These are phyloP conservation scores for Nannochloropsis granulata DNA, from an alignment of 108 stramenopile species.

Conservation along the genomic window DNA sequence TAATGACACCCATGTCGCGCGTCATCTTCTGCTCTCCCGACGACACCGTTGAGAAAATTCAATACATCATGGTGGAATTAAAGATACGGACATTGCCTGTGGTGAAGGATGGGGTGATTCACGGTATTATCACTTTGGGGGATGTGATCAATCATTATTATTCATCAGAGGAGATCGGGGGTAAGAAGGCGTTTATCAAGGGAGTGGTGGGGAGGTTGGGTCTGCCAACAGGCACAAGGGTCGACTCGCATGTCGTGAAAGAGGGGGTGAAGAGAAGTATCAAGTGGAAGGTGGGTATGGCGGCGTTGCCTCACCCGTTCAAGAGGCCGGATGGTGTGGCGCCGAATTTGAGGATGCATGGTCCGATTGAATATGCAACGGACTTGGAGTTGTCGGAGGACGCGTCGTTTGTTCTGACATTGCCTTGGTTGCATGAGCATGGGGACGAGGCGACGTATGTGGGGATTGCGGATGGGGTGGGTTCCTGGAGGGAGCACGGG, in stretches of 20 bases:
- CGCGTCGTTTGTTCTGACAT: constrained; percentile 41
- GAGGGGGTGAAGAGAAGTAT: constrained; percentile 52
- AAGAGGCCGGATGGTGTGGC: constrained; percentile 59
- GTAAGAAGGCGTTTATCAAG: constrained; percentile 70
- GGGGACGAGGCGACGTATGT: constrained; percentile 53
- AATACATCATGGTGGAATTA: background rate
- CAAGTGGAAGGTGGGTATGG: constrained; percentile 53
- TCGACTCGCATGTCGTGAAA: constrained; percentile 7
- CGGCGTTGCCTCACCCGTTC: constrained; percentile 80
- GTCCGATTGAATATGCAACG: constrained; percentile 44
- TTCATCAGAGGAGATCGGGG: constrained; percentile 59
- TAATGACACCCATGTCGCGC: constrained; percentile 17
- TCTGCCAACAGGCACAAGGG: background rate
- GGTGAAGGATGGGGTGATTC: constrained; percentile 55
- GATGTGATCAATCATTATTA: constrained; percentile 74
- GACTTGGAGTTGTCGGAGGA: constrained; percentile 71
- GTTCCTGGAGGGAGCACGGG: constrained; percentile 79
- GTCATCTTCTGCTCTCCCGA: constrained; percentile 14
- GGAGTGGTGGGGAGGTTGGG: constrained; percentile 39
- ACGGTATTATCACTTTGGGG: constrained; percentile 67
- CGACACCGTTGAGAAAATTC: background rate
- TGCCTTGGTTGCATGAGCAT: constrained; percentile 11
- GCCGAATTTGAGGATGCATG: constrained; percentile 46
- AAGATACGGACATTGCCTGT: constrained; percentile 76
- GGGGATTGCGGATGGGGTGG: constrained; percentile 92